Conservation (phyloP, 1,284 basidiomycete genomes). For the Golubevia pallescens region DNA sequence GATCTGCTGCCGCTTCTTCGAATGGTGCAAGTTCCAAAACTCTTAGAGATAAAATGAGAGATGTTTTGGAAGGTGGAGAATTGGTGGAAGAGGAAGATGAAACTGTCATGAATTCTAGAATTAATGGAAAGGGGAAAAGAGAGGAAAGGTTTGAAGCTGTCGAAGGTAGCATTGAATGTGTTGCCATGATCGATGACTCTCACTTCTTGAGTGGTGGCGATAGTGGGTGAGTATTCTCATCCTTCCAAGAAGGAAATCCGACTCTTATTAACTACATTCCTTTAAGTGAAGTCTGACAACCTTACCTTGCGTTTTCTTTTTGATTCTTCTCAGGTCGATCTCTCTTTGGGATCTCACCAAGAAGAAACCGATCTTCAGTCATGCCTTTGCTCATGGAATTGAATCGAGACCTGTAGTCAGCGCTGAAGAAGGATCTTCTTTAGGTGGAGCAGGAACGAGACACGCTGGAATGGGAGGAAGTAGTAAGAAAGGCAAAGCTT, state of each 20-base stretch:
- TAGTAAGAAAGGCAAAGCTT: background rate
- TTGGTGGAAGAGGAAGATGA: slow-evolving; percentile 62
- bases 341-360: slow-evolving; percentile 90
- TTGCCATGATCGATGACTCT: slow-evolving; percentile 91
- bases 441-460: slow-evolving; percentile 1
- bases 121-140: slow-evolving; percentile 65
- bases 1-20: background rate
- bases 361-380: slow-evolving; percentile 91
- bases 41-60: slow-evolving; percentile 69
- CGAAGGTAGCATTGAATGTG: slow-evolving; percentile 89
- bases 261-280: background rate
- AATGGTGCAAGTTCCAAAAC: slow-evolving; percentile 41
- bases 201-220: slow-evolving; percentile 94
- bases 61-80: slow-evolving; percentile 77
- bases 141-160: slow-evolving; percentile 70
- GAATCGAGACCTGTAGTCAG: slow-evolving; percentile 67
- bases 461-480: background rate
- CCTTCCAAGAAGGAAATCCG: slow-evolving; percentile 3
- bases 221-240: slow-evolving; percentile 75
- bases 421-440: background rate
- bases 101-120: background rate
- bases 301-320: background rate
- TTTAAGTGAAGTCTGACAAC: background rate
- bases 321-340: slow-evolving; percentile 72
- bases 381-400: slow-evolving; percentile 84